Evolutionary conservation across 345 rosid genomes (phyloP), one percentile per base, ranked within the genome.

Genomic region (Gossypium ekmanianum): DNA sequence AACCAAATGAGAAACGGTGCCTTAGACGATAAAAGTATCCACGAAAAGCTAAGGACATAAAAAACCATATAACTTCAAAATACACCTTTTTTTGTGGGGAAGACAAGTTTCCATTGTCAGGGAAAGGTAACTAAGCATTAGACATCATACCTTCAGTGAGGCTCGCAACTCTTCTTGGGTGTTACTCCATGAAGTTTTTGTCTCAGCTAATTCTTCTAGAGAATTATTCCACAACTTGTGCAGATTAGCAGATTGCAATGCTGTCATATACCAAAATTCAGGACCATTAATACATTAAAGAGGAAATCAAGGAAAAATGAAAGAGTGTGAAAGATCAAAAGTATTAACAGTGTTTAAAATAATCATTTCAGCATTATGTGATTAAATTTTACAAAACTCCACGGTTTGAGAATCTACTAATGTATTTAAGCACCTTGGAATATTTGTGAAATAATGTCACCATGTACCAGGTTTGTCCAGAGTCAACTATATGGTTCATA

Each of bases 121-220:
- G 56, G 1, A 56, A 10, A 71, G n/a, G 51, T 7, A n/a, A 50
- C 44, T 58, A 39, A 70, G 51, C 44, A 71, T 75, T 65, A 54
- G 55, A 72, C 20, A 71, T 34, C 82, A 48, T 83, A 92, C 98
- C 97, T 84, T 85, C 81, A 88, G 58, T 56, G 85, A 87, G 71
- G 82, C 79, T 72, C 89, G 88, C 81, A 90, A 58, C 74, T 87
- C 94, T 73, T 79, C 72, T 29, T 80, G 76, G 74, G 87, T 80
- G 77, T 78, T 72, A 24, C 55, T 83, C 83, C 57, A 47, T 20
- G 86, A 73, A 75, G 81, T 88, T 65, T 83, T 76, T 54, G 27
- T 11, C 76, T 82, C 74, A 57, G 26, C 74, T 75, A 82, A 57
- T 70, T 88, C 92, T 74, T 80, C 73, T 27, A 83, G 74, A 74